Percentiles rank a stretch among this genome's conserved stretches.
Conservation (phyloP, 805 yeast species). For the Saccharomyces paradoxus region DNA sequence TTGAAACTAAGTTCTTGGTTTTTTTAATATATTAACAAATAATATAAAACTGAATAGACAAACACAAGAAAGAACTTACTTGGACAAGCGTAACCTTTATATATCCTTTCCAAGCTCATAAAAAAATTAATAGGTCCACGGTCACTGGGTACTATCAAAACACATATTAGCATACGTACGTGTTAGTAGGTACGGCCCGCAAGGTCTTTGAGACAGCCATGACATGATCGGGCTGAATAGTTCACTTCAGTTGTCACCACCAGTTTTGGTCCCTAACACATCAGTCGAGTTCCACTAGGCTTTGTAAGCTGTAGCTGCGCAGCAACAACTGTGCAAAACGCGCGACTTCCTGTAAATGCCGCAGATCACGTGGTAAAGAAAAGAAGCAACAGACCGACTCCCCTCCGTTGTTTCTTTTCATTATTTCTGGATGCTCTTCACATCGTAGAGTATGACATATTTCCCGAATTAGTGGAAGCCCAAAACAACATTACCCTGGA, state of each 20-base stretch:
- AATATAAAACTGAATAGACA: neutral
- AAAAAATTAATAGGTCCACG: neutral
- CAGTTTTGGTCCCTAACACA: neutral
- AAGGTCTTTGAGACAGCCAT: neutral
- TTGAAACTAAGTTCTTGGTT: neutral
- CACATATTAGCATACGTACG: neutral
- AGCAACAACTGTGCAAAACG: neutral
- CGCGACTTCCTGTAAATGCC: neutral
- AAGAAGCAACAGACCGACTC: neutral
- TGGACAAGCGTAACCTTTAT: neutral
- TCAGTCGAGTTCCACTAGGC: neutral
- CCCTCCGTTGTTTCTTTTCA: neutral
- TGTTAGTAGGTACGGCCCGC: neutral
- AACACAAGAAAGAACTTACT: neutral
- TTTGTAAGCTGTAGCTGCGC: neutral
- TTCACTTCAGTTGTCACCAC: neutral
- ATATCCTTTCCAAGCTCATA: neutral
- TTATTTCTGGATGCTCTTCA: neutral
- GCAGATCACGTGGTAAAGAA: neutral
- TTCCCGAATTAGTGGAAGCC: neutral
- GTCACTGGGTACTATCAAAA: neutral
- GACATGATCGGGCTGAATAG: neutral
- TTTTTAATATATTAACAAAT: neutral
- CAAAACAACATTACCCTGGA: neutral
- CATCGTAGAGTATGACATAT: neutral